A percentile compares a stretch with the other conserved stretches of the same genome.
These are phyloP conservation scores for Mediolabrus comicus DNA, from an alignment of 108 stramenopile species.

Conservation along the genomic window DNA sequence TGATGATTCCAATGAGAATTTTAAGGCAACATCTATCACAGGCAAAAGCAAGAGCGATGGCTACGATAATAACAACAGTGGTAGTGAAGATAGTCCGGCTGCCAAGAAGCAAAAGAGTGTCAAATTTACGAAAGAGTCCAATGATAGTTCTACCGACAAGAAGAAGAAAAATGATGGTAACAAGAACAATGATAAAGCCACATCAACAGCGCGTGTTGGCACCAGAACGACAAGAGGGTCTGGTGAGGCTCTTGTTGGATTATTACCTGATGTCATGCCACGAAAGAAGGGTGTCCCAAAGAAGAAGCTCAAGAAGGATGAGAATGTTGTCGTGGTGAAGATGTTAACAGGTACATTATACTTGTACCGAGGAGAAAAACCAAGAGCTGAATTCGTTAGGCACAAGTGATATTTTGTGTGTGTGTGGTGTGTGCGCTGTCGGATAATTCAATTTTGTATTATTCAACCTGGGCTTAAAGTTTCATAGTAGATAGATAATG, in stretches of 20 bases:
- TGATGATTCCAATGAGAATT: slow-evolving; percentile 10
- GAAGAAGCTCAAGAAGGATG: slow-evolving; percentile 42
- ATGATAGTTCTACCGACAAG: slow-evolving; percentile 10
- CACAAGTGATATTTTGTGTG: slow-evolving; percentile 28
- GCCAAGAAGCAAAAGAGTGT: slow-evolving; percentile 25
- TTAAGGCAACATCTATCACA: background rate
- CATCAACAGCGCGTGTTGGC: slow-evolving; percentile 8
- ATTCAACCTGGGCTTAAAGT: too few species aligned
- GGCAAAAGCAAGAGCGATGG: slow-evolving; percentile 31
- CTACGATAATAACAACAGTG: slow-evolving; percentile 11
- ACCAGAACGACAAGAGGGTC: slow-evolving; percentile 24
- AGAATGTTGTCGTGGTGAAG: slow-evolving; percentile 52
- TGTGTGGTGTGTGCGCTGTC: too few species aligned
- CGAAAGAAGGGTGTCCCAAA: slow-evolving; percentile 13
- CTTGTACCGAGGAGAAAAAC: slow-evolving; percentile 62
- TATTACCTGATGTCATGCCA: slow-evolving; percentile 3
- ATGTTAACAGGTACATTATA: slow-evolving; percentile 68
- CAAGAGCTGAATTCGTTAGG: slow-evolving; percentile 63
- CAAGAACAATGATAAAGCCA: background rate
- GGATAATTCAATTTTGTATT: too few species aligned
- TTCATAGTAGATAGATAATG: too few species aligned
- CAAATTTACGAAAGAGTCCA: slow-evolving; percentile 46
- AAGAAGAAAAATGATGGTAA: slow-evolving; percentile 3
- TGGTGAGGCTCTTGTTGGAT: slow-evolving; percentile 18
- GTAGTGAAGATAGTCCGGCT: slow-evolving; percentile 5